Percentiles rank a stretch among this genome's conserved stretches.
phyloP scores from a whole-genome alignment of 371 early-diverging fungal species.

The Thermomucor indicae-seudaticae region DNA sequence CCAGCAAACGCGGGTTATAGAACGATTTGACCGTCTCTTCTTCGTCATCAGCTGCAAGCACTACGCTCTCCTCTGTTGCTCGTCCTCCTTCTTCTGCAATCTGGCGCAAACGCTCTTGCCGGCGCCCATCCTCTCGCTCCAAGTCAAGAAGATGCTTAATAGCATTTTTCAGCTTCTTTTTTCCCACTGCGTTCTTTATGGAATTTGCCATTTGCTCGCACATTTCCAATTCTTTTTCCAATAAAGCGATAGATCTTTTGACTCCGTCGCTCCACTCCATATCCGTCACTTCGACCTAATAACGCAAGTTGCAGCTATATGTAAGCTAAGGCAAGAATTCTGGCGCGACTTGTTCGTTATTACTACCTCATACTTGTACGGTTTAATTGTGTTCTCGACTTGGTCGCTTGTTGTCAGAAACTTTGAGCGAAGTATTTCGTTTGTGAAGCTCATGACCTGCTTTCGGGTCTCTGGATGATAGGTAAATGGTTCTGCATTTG shows the following conservation, averaged over 20 bases:
- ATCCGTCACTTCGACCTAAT: constrained; percentile 79
- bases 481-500: constrained; percentile 77
- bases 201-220: constrained; percentile 66
- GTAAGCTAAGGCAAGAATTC: background rate
- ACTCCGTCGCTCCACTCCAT: constrained; percentile 91
- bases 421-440: constrained; percentile 80
- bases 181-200: constrained; percentile 75
- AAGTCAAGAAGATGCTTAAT: constrained; percentile 61
- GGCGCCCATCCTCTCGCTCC: constrained; percentile 50
- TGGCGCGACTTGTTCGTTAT: constrained; percentile 1
- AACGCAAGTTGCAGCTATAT: background rate
- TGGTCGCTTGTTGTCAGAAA: constrained; percentile 89
- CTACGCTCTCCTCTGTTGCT: constrained; percentile 20
- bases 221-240: constrained; percentile 77
- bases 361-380: constrained; percentile 94
- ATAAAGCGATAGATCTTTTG: constrained; percentile 64
- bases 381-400: constrained; percentile 98
- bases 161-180: constrained; percentile 79
- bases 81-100: constrained; percentile 17
- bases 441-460: constrained; percentile 76
- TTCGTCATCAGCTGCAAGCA: constrained; percentile 15
- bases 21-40: constrained; percentile 51
- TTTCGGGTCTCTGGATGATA: constrained; percentile 84
- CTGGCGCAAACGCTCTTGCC: constrained; percentile 34
- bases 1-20: constrained; percentile 68